phyloP scores from a whole-genome alignment of 192 early-diverging fungal species.

The Coemansia umbellata region DNA sequence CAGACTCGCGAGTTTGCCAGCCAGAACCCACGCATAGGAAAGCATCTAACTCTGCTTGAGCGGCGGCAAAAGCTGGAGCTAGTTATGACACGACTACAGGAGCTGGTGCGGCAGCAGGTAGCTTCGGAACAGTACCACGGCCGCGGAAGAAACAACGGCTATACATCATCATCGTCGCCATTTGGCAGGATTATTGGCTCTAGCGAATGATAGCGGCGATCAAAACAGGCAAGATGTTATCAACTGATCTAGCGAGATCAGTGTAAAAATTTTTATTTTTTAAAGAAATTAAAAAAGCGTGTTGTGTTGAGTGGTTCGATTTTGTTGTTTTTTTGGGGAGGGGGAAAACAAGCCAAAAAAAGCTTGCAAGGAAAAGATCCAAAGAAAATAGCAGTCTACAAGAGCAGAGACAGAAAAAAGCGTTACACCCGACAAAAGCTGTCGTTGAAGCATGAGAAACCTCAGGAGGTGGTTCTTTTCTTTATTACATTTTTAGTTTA shows the following conservation, averaged over 20 bases:
- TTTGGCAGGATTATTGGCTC: not conserved
- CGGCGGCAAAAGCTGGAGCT: slow-evolving; percentile 79
- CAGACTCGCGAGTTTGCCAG: slow-evolving; percentile 85
- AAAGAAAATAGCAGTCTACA: not conserved
- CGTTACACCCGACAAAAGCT: not conserved
- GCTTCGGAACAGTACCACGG: slow-evolving; percentile 6
- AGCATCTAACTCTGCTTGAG: slow-evolving; percentile 85
- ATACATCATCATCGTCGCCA: not conserved
- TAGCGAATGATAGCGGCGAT: not conserved
- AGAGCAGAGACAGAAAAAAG: not conserved
- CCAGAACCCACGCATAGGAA: slow-evolving; percentile 80
- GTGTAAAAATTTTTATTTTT: slow-evolving; percentile 13
- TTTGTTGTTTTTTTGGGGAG: not conserved
- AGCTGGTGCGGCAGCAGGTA: slow-evolving; percentile 40
- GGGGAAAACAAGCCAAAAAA: not conserved
- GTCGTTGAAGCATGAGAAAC: too few relatives aligned
- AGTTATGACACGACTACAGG: slow-evolving; percentile 55
- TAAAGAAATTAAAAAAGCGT: not conserved
- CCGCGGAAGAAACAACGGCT: slow-evolving; percentile 2
- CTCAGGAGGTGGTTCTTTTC: too few relatives aligned
- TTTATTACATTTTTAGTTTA: slow-evolving; percentile 8
- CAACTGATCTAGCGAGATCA: slow-evolving; percentile 3
- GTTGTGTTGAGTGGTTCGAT: not conserved
- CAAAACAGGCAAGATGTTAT: not conserved
- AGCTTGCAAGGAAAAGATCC: too few relatives aligned